These are phyloP conservation scores for Phaeosphaeriaceae sp. DNA, from an alignment of 2,329 filamentous ascomycete species.

Conservation along the genomic window DNA sequence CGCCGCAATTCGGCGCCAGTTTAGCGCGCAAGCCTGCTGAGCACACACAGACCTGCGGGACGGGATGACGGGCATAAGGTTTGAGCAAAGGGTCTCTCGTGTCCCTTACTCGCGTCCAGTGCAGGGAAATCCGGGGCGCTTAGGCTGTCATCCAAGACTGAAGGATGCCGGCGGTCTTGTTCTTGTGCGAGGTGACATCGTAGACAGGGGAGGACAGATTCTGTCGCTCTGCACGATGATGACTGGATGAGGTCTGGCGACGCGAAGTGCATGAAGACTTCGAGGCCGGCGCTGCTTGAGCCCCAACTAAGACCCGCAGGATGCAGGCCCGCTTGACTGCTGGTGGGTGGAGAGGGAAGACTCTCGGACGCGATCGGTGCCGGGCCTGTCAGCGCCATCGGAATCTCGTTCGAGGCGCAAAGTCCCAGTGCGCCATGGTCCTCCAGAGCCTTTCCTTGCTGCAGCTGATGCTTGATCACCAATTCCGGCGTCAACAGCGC, in stretches of 20 bases:
- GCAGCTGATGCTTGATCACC: slow-evolving; percentile 1
- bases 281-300: slow-evolving; percentile 30
- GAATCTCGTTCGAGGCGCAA: slow-evolving; percentile 14
- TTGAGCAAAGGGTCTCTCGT: slow-evolving; percentile 42
- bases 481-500: slow-evolving; percentile 13
- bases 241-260: slow-evolving; percentile 25
- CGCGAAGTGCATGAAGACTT: slow-evolving; percentile 27
- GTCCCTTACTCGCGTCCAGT: slow-evolving; percentile 24
- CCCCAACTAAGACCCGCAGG: slow-evolving; percentile 31
- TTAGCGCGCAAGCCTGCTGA: slow-evolving; percentile 33
- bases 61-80: slow-evolving; percentile 50
- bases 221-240: slow-evolving; percentile 29
- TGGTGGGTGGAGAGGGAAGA: slow-evolving; percentile 21
- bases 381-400: slow-evolving; percentile 33
- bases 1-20: slow-evolving; percentile 33
- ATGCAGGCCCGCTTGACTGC: slow-evolving; percentile 36
- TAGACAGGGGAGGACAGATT: slow-evolving; percentile 15
- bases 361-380: slow-evolving; percentile 18
- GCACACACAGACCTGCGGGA: slow-evolving; percentile 43
- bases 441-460: slow-evolving; percentile 3
- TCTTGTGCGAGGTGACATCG: slow-evolving; percentile 9
- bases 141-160: slow-evolving; percentile 4
- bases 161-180: slow-evolving; percentile 3
- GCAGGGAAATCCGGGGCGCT: slow-evolving; percentile 25
- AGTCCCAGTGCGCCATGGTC: slow-evolving; percentile 3